phyloP scores from a whole-genome alignment of 495 filamentous ascomycete species.

The Podospora sp. region DNA sequence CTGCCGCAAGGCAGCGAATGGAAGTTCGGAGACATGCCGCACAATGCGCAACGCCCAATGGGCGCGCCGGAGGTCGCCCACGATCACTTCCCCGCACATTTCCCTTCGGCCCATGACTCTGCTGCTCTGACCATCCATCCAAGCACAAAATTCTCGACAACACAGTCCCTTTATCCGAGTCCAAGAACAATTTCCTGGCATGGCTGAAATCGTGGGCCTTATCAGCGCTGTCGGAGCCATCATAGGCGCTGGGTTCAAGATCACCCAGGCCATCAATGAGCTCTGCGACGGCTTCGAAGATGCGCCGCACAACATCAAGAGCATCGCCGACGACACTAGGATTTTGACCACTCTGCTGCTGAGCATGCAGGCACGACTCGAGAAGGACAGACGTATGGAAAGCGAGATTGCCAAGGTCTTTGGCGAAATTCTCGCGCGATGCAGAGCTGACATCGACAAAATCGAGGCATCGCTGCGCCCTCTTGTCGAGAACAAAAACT shows the following conservation, averaged over 20 bases:
- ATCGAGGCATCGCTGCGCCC: constrained; percentile 1
- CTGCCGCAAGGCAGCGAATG: background rate
- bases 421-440: background rate
- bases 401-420: background rate
- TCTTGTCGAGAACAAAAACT: background rate
- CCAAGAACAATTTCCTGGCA: background rate
- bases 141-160: too few species aligned
- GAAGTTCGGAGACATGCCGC: background rate
- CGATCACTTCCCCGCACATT: background rate
- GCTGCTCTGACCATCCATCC: background rate
- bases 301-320: background rate
- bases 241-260: constrained; percentile 1
- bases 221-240: constrained; percentile 5
- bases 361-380: background rate
- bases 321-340: background rate
- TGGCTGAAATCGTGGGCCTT: constrained; percentile 4
- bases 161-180: background rate
- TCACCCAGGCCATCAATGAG: constrained; percentile 1
- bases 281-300: background rate
- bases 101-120: background rate
- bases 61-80: background rate
- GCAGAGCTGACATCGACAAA: background rate
- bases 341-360: background rate
- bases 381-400: background rate
- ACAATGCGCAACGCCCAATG: background rate